Conservation (phyloP, 2,329 filamentous ascomycete genomes). For the Curvularia verruculosa region DNA sequence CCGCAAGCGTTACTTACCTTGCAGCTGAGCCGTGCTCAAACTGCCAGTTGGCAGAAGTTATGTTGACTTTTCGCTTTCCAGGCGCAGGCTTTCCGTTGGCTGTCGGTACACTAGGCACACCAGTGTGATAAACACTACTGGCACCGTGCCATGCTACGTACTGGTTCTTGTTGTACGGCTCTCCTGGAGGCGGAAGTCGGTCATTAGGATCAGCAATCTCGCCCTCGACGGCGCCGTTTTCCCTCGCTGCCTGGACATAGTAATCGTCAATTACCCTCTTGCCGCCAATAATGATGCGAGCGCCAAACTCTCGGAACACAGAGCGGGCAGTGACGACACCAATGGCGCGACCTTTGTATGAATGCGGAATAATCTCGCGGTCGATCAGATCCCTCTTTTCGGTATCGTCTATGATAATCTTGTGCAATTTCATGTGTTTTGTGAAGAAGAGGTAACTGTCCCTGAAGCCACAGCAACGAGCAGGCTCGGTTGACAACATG, state of each 20-base stretch:
- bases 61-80: constrained; percentile 80
- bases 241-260: constrained; percentile 74
- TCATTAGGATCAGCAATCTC: constrained; percentile 92
- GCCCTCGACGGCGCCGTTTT: constrained; percentile 81
- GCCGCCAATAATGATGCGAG: constrained; percentile 90
- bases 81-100: constrained; percentile 75
- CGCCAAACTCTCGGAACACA: constrained; percentile 95
- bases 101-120: constrained; percentile 75
- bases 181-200: constrained; percentile 71
- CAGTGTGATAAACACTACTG: constrained; percentile 91
- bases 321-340: constrained; percentile 95
- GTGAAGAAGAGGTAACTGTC: constrained; percentile 99
- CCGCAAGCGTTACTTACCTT: constrained; percentile 63
- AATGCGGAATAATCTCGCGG: constrained; percentile 93
- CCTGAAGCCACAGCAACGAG: constrained; percentile 93
- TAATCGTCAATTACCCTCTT: constrained; percentile 89
- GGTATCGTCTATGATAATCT: constrained; percentile 97
- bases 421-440: constrained; percentile 94
- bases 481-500: constrained; percentile 98
- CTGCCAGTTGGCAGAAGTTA: constrained; percentile 97
- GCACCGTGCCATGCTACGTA: constrained; percentile 99
- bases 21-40: constrained; percentile 90
- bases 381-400: constrained; percentile 97
- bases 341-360: constrained; percentile 97
- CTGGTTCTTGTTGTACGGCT: constrained; percentile 98